Base-by-base conservation (phyloP, 208 protist genomes). In the Porcisia hertigi region DNA sequence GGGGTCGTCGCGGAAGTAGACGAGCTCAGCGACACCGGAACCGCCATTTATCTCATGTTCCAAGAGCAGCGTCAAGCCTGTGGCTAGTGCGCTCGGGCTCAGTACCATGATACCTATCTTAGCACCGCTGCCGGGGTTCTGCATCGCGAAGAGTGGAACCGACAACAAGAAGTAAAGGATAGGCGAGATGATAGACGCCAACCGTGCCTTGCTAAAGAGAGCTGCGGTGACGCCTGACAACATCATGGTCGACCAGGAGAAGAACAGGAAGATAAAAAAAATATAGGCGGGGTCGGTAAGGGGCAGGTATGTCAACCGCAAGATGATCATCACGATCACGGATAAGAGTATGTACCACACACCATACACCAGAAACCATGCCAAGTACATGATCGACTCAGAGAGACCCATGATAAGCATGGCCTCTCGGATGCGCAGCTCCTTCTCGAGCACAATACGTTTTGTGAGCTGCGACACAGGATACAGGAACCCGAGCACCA, bases 321-420 rank as follows among this genome's bases (percentile, higher is more conserved):
- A 41, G n/a, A 94, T 7, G 20, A 95, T 64, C 67, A 86, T 69
- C 63, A 90, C 77, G 54, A 92, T 77, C 43, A 93, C 30, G 20
- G 79, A 81, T 9, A 84, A 55, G 47, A 94, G 45, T 25, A 71
- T 23, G 71, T 82, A 79, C 77, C 88, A 67, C 39, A 92, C 62
- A 9, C 80, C 64, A 59, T 86, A 87, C 57, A 93, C 71, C 14
- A 97, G 3, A 47, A 85, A 73, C 84, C 83, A 93, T 1, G 76
- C 47, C 7, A 88, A 16, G 70, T 92, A 94, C 71, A 94, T 84
- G 36, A 81, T 71, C 34, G 52, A 34, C 74, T 90, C 66, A 6
- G 64, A 71, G 20, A 97, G 82, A 2, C 92, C 92, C 92, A 96
- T 96, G 75, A 96, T 94, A 16, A 93, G 81, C 85, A 95, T 86